phyloP scores from a whole-genome alignment of 805 yeast species.

The Blastobotrys robertii region DNA sequence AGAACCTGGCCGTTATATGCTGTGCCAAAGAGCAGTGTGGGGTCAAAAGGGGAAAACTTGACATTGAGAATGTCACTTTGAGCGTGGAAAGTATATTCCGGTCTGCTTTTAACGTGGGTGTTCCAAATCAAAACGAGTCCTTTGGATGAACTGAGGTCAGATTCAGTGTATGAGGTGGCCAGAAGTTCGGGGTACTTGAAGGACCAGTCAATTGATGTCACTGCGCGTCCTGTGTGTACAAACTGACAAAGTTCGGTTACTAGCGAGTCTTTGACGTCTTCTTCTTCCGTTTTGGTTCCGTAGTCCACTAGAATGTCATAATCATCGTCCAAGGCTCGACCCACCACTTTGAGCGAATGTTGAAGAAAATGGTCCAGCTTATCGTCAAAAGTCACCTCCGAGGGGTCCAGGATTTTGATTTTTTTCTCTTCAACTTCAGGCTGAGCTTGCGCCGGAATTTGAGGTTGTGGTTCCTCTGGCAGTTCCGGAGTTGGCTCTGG shows the following conservation, averaged over 20 bases:
- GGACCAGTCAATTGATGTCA: conserved; percentile 30
- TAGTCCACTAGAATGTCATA: conserved; percentile 26
- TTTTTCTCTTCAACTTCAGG: not conserved
- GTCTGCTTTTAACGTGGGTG: conserved; percentile 20
- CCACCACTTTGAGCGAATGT: conserved; percentile 25
- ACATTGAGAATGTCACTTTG: conserved; percentile 34
- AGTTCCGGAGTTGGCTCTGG: conserved; percentile 1
- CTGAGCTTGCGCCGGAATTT: not conserved
- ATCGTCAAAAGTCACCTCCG: conserved; percentile 1
- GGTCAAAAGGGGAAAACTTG: conserved; percentile 33
- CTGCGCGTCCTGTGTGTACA: conserved; percentile 19
- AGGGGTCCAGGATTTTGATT: not conserved
- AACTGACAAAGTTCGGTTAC: conserved; percentile 10
- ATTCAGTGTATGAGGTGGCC: conserved; percentile 25
- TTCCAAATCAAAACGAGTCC: conserved; percentile 32
- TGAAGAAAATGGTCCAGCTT: conserved; percentile 17
- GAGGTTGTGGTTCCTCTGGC: not conserved
- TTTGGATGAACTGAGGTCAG: conserved; percentile 17
- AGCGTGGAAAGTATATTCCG: conserved; percentile 36
- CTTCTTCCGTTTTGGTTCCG: conserved; percentile 7
- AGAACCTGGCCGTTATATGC: conserved; percentile 39
- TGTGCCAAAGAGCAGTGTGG: conserved; percentile 37
- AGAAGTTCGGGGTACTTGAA: conserved; percentile 27
- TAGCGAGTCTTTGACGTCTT: conserved; percentile 3
- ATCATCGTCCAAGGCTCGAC: conserved; percentile 22